Conservation (phyloP, 495 filamentous ascomycete genomes). For the Penicillium manginii region DNA sequence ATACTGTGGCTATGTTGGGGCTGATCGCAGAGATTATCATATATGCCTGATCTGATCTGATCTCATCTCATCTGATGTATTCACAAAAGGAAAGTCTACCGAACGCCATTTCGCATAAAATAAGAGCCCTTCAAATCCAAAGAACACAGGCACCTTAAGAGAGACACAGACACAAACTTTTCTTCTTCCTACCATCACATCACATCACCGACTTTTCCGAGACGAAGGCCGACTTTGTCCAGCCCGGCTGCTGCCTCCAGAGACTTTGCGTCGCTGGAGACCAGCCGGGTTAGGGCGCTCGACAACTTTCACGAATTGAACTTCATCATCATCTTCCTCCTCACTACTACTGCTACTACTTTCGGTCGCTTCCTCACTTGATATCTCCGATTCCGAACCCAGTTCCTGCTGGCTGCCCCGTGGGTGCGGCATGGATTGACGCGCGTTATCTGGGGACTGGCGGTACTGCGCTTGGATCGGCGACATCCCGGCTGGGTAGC, state of each 20-base stretch:
- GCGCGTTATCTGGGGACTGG: conserved; percentile 11
- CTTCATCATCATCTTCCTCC: conserved; percentile 40
- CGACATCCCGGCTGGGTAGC: conserved; percentile 24
- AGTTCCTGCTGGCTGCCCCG: conserved; percentile 20
- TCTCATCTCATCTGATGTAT: not conserved
- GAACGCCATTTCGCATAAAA: conserved; percentile 6
- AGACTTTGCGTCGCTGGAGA: conserved; percentile 23
- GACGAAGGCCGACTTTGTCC: conserved; percentile 19
- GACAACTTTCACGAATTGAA: conserved; percentile 39
- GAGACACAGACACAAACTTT: conserved; percentile 15
- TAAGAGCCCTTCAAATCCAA: conserved; percentile 1
- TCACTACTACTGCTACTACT: conserved; percentile 27
- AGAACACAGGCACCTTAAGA: conserved; percentile 10
- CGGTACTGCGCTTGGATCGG: conserved; percentile 18
- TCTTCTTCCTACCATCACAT: not conserved
- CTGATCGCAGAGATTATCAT: not conserved
- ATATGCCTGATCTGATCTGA: conserved; percentile 7
- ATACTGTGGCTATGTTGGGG: too few species aligned
- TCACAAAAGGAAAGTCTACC: conserved; percentile 4
- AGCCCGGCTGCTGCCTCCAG: conserved; percentile 14
- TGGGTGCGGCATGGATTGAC: conserved; percentile 15
- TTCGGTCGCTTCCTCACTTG: conserved; percentile 19
- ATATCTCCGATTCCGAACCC: conserved; percentile 24
- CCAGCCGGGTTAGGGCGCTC: conserved; percentile 32
- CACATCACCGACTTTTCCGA: conserved; percentile 26